Evolutionary conservation across 805 yeast genomes (phyloP).

Genomic region (Candida takata): DNA sequence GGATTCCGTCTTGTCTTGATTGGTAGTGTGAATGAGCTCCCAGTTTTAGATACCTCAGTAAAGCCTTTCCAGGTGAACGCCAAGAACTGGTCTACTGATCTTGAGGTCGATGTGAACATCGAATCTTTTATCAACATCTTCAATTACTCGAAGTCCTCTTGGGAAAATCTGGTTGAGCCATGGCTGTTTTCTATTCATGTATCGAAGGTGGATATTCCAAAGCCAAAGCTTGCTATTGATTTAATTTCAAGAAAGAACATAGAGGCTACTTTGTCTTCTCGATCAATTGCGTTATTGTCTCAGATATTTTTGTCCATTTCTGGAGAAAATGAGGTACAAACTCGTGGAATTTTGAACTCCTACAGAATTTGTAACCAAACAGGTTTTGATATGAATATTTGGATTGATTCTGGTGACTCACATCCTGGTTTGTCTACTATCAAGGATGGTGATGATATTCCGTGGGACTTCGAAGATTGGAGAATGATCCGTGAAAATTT

Average conservation of each 20-base stretch:
- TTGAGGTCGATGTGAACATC: constrained; percentile 60
- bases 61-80: constrained; percentile 63
- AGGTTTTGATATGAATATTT: constrained; percentile 71
- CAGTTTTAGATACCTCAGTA: constrained; percentile 71
- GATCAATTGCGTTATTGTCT: constrained; percentile 70
- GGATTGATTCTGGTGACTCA: constrained; percentile 50
- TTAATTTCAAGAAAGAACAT: constrained; percentile 70
- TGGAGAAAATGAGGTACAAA: constrained; percentile 45
- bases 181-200: constrained; percentile 76
- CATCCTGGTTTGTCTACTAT: constrained; percentile 28
- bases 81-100: constrained; percentile 79
- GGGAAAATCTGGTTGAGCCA: constrained; percentile 93
- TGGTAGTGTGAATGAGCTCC: constrained; percentile 88
- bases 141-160: constrained; percentile 81
- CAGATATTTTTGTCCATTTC: constrained; percentile 57
- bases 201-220: constrained; percentile 39
- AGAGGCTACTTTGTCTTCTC: constrained; percentile 74
- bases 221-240: constrained; percentile 50
- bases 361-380: constrained; percentile 78
- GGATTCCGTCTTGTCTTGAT: constrained; percentile 78
- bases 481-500: constrained; percentile 72
- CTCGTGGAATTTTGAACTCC: constrained; percentile 78
- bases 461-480: constrained; percentile 98
- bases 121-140: constrained; percentile 68
- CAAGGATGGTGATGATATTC: constrained; percentile 42